Conservation (phyloP, 192 early-diverging fungal species). For the Spizellomyces punctatus region DNA sequence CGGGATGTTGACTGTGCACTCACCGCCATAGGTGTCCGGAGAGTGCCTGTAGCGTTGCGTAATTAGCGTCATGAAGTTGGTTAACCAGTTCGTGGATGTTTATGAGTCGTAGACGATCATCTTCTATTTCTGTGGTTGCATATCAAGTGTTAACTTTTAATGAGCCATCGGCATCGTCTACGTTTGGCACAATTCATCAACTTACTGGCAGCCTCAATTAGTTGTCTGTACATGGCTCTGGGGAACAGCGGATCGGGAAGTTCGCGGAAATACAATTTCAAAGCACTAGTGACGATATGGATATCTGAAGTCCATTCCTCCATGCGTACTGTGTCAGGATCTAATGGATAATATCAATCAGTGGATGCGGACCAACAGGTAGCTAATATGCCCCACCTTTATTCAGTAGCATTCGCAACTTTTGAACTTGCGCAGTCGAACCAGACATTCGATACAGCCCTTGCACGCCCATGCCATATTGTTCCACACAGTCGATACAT, state of each 20-base stretch:
- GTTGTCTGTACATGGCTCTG: conserved; percentile 58
- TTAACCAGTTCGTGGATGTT: conserved; percentile 76
- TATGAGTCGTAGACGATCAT: conserved; percentile 61
- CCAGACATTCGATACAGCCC: conserved; percentile 94
- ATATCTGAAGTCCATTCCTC: conserved; percentile 71
- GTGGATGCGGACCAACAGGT: background rate
- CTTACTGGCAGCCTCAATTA: conserved; percentile 75
- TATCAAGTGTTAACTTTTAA: background rate
- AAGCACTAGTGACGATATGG: conserved; percentile 78
- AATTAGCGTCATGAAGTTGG: conserved; percentile 77
- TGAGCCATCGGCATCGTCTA: background rate
- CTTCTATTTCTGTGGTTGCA: conserved; percentile 57
- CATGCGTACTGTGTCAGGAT: conserved; percentile 68
- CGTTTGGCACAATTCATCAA: background rate
- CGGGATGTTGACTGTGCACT: conserved; percentile 8
- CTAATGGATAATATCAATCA: conserved; percentile 31
- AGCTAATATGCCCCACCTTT: conserved; percentile 47
- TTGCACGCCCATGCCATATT: conserved; percentile 51
- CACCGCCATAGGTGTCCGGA: conserved; percentile 82
- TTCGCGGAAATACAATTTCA: conserved; percentile 95
- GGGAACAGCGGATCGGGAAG: conserved; percentile 90
- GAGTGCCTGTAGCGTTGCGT: conserved; percentile 78
- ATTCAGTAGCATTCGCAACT: conserved; percentile 73
- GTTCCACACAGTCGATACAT: conserved; percentile 82
- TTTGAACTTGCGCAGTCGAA: conserved; percentile 71